Base-by-base conservation (phyloP, 371 early-diverging fungal species). In the Fennellomyces sp. region DNA sequence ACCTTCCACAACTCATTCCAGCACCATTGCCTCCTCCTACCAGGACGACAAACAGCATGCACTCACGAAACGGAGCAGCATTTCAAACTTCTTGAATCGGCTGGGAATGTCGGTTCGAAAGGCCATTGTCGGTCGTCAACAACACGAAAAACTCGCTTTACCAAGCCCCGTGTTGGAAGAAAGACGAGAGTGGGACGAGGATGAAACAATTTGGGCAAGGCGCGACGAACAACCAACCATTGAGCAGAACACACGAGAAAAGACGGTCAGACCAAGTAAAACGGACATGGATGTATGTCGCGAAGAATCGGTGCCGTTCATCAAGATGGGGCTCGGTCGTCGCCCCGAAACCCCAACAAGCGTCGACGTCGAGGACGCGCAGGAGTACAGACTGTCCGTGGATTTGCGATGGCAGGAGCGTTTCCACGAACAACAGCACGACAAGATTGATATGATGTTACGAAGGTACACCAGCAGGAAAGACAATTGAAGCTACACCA, bases 381-480 rank as follows among this genome's bases (percentile, higher is more conserved):
- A 54, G 21, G 25, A 35, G 17, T 26, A 54, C 5, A 21, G 39
- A 12, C 35, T 39, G 0, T 36, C 38, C 5, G 28, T 60, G 52
- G 31, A 60, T 52, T 15, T 33, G 31, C 29, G 51, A 52, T 58
- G 58, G 53, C 58, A 56, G n/a, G 35, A 58, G 21, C 45, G 58
- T 30, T 41, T 39, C 15, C 56, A 56, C 25, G 47, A 56, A 19
- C 56, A 56, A 21, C 56, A 56, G 25, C 56, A 56, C 13, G 65
- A 63, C 11, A 72, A 72, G 35, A 52, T 72, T 3, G 61, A 58
- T 11, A 60, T 50, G 8, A 66, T 63, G 39, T 26, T 76, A 5
- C 62, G 66, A 35, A 68, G 73, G 76, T 76, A 72, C n/a, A n/a
- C n/a, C n/a, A n/a, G n/a, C n/a, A n/a, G n/a, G n/a, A n/a, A n/a